Conservation (phyloP, 2,329 filamentous ascomycete species). For the Sclerotinia glacialis region DNA sequence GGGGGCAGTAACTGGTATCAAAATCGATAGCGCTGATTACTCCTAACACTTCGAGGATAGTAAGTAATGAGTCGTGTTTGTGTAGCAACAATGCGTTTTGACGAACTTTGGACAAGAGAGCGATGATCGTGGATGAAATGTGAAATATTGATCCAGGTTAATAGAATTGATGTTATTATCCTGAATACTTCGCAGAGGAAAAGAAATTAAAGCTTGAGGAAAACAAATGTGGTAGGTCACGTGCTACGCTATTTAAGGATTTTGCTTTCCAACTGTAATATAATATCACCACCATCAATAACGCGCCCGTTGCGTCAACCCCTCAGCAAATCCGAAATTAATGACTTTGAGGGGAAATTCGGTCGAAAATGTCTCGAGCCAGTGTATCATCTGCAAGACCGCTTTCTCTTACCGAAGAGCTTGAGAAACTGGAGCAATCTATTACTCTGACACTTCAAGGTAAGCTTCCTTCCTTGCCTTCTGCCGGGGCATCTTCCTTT, state of each 20-base stretch:
- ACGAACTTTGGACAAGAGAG: too few species aligned
- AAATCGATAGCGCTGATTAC: background rate
- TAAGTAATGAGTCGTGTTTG: background rate
- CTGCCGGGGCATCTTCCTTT: slow-evolving; percentile 12
- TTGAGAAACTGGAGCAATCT: slow-evolving; percentile 93
- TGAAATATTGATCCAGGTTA: background rate
- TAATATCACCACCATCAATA: background rate
- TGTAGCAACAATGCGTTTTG: background rate
- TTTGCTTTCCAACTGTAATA: background rate
- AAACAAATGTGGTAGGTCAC: background rate
- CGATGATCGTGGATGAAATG: background rate
- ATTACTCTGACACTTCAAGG: slow-evolving; percentile 95
- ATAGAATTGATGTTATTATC: background rate
- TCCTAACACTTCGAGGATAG: background rate
- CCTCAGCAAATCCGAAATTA: slow-evolving; percentile 11
- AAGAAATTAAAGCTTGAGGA: background rate
- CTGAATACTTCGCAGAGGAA: background rate
- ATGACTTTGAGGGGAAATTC: background rate
- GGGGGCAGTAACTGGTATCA: background rate
- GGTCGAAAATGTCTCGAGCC: slow-evolving; percentile 33
- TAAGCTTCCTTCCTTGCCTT: slow-evolving; percentile 39
- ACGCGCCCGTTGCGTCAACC: slow-evolving; percentile 17
- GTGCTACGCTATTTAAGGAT: background rate
- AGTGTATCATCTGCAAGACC: slow-evolving; percentile 47
- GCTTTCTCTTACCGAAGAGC: slow-evolving; percentile 85